A percentile compares a stretch with the other conserved stretches of the same genome.
phyloP scores from a whole-genome alignment of 495 filamentous ascomycete species.

The Penicillium alfredii region DNA sequence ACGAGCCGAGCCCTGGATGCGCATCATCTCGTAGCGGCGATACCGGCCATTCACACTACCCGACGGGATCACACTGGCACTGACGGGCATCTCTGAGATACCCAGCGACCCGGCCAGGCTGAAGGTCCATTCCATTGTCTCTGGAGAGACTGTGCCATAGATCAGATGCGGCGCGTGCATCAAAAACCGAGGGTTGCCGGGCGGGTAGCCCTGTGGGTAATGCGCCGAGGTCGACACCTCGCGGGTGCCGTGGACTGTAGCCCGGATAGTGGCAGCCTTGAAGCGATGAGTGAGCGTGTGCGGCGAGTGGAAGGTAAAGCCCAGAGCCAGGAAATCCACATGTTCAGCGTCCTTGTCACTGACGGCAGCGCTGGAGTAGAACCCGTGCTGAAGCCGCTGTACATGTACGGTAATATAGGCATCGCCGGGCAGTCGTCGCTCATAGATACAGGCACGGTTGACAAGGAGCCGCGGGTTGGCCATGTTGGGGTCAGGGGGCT shows the following conservation, averaged over 20 bases:
- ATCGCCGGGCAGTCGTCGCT: constrained; percentile 42
- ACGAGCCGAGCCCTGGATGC: constrained; percentile 46
- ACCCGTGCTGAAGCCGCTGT: constrained; percentile 48
- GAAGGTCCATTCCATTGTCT: constrained; percentile 49
- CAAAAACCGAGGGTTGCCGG: constrained; percentile 38
- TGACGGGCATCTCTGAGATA: constrained; percentile 39
- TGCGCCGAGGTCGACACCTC: constrained; percentile 4
- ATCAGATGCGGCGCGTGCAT: constrained; percentile 49
- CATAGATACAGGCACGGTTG: constrained; percentile 46
- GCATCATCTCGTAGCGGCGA: constrained; percentile 49
- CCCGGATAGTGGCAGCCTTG: constrained; percentile 42
- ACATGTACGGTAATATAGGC: constrained; percentile 49
- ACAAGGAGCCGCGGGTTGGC: constrained; percentile 38
- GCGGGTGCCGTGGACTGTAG: constrained; percentile 23
- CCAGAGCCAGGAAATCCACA: constrained; percentile 47
- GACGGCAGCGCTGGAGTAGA: constrained; percentile 36
- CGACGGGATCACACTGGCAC: constrained; percentile 39
- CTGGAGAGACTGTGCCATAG: constrained; percentile 47
- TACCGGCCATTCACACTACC: constrained; percentile 36
- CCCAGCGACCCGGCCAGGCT: constrained; percentile 45
- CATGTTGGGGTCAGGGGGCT: constrained; percentile 31
- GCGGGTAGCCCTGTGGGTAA: constrained; percentile 7
- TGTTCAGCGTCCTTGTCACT: constrained; percentile 37
- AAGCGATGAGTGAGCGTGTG: constrained; percentile 40
- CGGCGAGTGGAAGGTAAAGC: constrained; percentile 46